Evolutionary conservation across 345 rosid genomes (phyloP).

Genomic region (Rhizophora apiculata): DNA sequence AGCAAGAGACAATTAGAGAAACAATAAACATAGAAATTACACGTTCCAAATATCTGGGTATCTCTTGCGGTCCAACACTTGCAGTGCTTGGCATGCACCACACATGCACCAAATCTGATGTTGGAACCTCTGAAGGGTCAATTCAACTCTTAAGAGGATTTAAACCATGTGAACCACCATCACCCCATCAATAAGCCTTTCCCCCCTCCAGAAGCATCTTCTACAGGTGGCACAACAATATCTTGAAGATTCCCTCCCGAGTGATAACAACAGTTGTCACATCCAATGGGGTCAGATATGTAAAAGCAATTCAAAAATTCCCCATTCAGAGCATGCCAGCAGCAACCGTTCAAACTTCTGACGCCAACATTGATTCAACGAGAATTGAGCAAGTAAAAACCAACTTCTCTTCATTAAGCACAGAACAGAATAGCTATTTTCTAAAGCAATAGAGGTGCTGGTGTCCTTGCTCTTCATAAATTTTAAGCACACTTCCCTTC

Average conservation of each 20-base stretch:
- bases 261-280: background rate
- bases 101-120: slow-evolving; percentile 64
- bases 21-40: slow-evolving; percentile 37
- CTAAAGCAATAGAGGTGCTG: too few species aligned
- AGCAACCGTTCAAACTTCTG: too few species aligned
- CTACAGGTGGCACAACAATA: slow-evolving; percentile 60
- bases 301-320: too few species aligned
- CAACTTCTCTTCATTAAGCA: too few species aligned
- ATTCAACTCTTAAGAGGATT: slow-evolving; percentile 42
- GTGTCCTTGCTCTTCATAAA: too few species aligned
- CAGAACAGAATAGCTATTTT: too few species aligned
- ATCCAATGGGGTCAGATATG: too few species aligned
- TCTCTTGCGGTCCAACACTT: slow-evolving; percentile 73
- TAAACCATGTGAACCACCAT: slow-evolving; percentile 39
- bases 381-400: too few species aligned
- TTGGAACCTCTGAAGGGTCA: slow-evolving; percentile 63
- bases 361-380: too few species aligned
- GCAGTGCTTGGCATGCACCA: slow-evolving; percentile 90
- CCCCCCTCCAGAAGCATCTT: slow-evolving; percentile 97
- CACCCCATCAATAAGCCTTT: slow-evolving; percentile 89
- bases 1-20: slow-evolving; percentile 8
- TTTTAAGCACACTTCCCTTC: too few species aligned
- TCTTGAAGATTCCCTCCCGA: slow-evolving; percentile 42
- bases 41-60: slow-evolving; percentile 73
- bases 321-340: too few species aligned